Base-by-base conservation (phyloP, 2,329 filamentous ascomycete species). In the Claviceps cyperi region DNA sequence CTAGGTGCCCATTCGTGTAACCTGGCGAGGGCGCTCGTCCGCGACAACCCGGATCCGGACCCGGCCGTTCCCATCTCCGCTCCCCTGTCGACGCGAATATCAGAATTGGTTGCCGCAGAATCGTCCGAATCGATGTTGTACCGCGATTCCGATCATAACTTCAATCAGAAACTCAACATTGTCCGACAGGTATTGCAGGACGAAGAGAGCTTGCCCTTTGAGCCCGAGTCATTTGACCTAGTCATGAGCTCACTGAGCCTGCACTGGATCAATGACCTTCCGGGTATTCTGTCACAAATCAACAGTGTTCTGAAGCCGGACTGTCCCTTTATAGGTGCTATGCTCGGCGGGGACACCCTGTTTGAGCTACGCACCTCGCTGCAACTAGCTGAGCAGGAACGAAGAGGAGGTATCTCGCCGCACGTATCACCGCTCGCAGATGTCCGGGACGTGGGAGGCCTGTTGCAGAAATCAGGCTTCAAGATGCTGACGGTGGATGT, bases 251-350 rank as follows among this genome's bases (percentile, higher is more conserved):
- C 85, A 50, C 70, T 95, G 52, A 90, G 85, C 51, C 73, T 98
- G 63, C 92, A 98, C 68, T 98, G 92, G 92, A 85, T 96, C 73
- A 98, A 98, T 64, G 88, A 98, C 65, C 78, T 98, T 5, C 92
- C 92, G 0, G 86, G 84, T 1, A 72, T 94, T 11, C 75, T 98
- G 2, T 74, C 81, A 1, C 87, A 94, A 62, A 84, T 96, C 62
- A 94, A 95, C 71, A 77, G 78, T 56, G 72, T 94, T 36, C 76
- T 98, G 24, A 94, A 94, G 66, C 89, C 91, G 0, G 92, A 98
- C 64, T 77, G 78, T 51, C 89, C 94, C 1, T 95, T 98, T 62
- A 82, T 98, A 45, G 91, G 86, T 14, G 91, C 91, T 56, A 98
- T 98, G 90, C 83, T 95, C 53, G 92, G 92, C 50, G 92, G 92